Evolutionary conservation across 352 stramenopile genomes (phyloP).

Genomic region (Thalassiosira ordinaria): DNA sequence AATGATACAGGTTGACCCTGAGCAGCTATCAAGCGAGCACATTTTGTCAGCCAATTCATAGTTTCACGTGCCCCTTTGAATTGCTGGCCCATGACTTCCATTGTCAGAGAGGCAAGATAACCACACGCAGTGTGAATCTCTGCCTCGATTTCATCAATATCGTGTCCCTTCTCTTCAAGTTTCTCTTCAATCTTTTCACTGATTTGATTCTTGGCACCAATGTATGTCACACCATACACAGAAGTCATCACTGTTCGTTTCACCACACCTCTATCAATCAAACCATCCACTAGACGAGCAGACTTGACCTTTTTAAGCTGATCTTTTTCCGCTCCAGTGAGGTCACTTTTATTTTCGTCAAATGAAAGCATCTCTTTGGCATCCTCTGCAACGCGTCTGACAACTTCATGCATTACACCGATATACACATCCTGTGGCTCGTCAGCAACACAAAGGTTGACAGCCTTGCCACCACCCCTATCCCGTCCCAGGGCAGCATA

Average conservation of each 20-base stretch:
- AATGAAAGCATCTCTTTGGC: constrained; percentile 68
- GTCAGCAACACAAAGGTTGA: constrained; percentile 95
- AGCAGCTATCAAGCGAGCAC: constrained; percentile 84
- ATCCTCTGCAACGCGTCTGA: constrained; percentile 83
- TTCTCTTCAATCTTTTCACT: constrained; percentile 94
- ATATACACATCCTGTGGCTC: constrained; percentile 97
- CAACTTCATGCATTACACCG: constrained; percentile 91
- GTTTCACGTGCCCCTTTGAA: constrained; percentile 95
- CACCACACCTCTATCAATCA: constrained; percentile 93
- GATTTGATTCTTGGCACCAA: constrained; percentile 98
- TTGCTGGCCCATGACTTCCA: constrained; percentile 96
- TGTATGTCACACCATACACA: constrained; percentile 99
- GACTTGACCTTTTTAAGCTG: constrained; percentile 68
- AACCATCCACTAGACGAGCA: constrained; percentile 80
- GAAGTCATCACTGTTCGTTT: constrained; percentile 99
- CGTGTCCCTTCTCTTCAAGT: constrained; percentile 76
- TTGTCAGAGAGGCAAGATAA: constrained; percentile 95
- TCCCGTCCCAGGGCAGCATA: constrained; percentile 98
- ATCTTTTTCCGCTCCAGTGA: constrained; percentile 70
- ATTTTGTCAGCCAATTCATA: constrained; percentile 92
- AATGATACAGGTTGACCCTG: constrained; percentile 95
- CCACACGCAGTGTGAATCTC: constrained; percentile 79
- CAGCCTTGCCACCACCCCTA: constrained; percentile 90
- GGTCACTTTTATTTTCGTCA: constrained; percentile 68
- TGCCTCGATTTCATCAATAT: constrained; percentile 83